phyloP scores from a whole-genome alignment of 1,139 yeast species.

The Blastobotrys ciferrii region DNA sequence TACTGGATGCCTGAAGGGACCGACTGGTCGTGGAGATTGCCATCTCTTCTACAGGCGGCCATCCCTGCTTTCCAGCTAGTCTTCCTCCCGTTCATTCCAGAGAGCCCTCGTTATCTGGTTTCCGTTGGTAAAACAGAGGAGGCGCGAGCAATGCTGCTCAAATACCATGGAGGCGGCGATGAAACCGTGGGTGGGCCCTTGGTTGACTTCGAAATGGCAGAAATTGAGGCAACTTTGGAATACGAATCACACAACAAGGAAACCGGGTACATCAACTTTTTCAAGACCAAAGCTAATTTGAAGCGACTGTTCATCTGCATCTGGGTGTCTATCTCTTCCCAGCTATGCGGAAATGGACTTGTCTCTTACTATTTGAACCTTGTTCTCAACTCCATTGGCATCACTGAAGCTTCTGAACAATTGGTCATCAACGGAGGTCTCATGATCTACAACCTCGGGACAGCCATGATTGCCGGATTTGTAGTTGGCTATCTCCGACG shows the following conservation, averaged over 20 bases:
- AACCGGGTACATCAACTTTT: slow-evolving; percentile 35
- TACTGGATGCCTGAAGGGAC: slow-evolving; percentile 24
- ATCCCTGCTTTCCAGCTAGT: slow-evolving; percentile 33
- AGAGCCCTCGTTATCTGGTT: slow-evolving; percentile 56
- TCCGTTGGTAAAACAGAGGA: slow-evolving; percentile 40
- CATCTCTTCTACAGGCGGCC: slow-evolving; percentile 38
- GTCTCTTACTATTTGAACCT: slow-evolving; percentile 24
- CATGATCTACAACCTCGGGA: slow-evolving; percentile 17
- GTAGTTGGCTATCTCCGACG: slow-evolving; percentile 18
- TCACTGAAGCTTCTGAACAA: slow-evolving; percentile 22
- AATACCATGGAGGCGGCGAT: slow-evolving; percentile 15
- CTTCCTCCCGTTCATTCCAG: slow-evolving; percentile 41
- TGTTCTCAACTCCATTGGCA: slow-evolving; percentile 24
- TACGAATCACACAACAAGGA: slow-evolving; percentile 21
- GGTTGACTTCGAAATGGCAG: slow-evolving; percentile 27
- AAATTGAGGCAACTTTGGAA: slow-evolving; percentile 24
- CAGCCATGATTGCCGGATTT: slow-evolving; percentile 15
- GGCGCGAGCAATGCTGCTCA: slow-evolving; percentile 11
- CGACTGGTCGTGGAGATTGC: slow-evolving; percentile 31
- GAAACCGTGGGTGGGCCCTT: slow-evolving; percentile 19
- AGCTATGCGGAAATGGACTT: slow-evolving; percentile 26
- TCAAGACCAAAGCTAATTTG: slow-evolving; percentile 38
- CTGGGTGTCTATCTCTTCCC: slow-evolving; percentile 27
- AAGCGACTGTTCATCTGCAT: slow-evolving; percentile 42
- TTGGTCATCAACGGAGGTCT: slow-evolving; percentile 25